Evolutionary conservation across 1,284 basidiomycete genomes (phyloP).

Genomic region (Ceratobasidium sp.): DNA sequence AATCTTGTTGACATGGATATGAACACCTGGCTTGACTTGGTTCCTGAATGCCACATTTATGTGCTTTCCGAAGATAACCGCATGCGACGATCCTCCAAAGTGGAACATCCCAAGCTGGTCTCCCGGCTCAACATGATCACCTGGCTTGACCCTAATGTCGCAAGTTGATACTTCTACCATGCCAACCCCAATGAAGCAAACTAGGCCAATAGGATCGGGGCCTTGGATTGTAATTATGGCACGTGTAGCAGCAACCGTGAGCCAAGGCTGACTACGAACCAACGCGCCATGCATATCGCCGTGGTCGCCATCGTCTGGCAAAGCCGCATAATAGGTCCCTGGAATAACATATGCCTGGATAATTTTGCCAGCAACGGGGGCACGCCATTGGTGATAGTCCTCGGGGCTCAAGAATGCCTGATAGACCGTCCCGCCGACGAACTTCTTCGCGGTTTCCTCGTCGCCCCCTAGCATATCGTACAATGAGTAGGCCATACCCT

Average conservation of each 20-base stretch:
- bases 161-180: slow-evolving; percentile 67
- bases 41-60: neutral
- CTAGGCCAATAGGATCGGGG: slow-evolving; percentile 59
- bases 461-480: slow-evolving; percentile 54
- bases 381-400: slow-evolving; percentile 64
- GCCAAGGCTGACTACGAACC: slow-evolving; percentile 51
- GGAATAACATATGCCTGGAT: slow-evolving; percentile 54
- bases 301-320: too few species aligned
- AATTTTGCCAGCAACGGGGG: slow-evolving; percentile 59
- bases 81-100: slow-evolving; percentile 60
- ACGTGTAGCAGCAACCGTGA: slow-evolving; percentile 55
- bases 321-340: slow-evolving; percentile 62
- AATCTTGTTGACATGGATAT: too few species aligned
- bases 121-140: slow-evolving; percentile 54
- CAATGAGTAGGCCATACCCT: slow-evolving; percentile 56
- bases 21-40: too few species aligned
- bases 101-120: slow-evolving; percentile 61
- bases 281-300: slow-evolving; percentile 48
- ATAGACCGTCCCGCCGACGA: slow-evolving; percentile 61
- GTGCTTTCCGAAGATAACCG: slow-evolving; percentile 52
- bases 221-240: slow-evolving; percentile 62
- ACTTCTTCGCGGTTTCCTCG: slow-evolving; percentile 49
- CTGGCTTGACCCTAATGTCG: slow-evolving; percentile 48
- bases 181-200: slow-evolving; percentile 61
- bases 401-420: slow-evolving; percentile 61